Evolutionary conservation across 2,329 filamentous ascomycete genomes (phyloP).

Genomic region (Aspergillus flavus): DNA sequence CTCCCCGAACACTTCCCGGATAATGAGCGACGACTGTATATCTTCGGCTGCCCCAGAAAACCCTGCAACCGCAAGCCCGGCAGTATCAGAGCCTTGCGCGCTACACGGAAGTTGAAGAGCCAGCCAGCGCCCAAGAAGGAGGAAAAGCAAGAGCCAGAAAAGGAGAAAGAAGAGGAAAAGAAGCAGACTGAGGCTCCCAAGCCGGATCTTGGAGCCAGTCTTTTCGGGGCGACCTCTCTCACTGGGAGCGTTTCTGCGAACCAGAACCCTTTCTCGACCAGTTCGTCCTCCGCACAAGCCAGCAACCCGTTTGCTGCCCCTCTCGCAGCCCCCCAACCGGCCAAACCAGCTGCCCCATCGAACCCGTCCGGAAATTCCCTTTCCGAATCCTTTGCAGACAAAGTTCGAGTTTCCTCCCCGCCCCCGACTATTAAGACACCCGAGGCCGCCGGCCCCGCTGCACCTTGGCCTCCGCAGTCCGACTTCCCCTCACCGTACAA

Average conservation of each 20-base stretch:
- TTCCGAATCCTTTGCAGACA: constrained; percentile 74
- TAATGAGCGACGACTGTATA: constrained; percentile 84
- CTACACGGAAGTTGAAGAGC: constrained; percentile 56
- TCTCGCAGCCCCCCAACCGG: constrained; percentile 34
- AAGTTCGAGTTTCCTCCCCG: constrained; percentile 57
- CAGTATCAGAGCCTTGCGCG: constrained; percentile 75
- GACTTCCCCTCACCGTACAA: constrained; percentile 73
- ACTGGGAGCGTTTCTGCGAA: constrained; percentile 39
- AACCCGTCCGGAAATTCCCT: constrained; percentile 61
- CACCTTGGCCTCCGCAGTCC: constrained; percentile 74
- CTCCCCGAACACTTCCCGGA: constrained; percentile 82
- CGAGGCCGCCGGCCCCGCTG: constrained; percentile 49
- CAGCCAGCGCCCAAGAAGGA: constrained; percentile 33
- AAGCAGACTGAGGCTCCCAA: constrained; percentile 26
- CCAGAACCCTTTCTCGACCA: constrained; percentile 59
- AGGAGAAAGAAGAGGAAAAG: constrained; percentile 16
- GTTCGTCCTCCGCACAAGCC: constrained; percentile 33
- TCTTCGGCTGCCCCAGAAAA: constrained; percentile 79
- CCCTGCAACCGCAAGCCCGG: constrained; percentile 80
- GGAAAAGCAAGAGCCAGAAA: constrained; percentile 18
- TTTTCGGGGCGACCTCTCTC: constrained; percentile 59
- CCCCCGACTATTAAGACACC: constrained; percentile 33
- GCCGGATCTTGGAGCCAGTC: constrained; percentile 56
- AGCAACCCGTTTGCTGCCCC: constrained; percentile 65
- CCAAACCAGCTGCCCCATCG: constrained; percentile 40